Conservation (phyloP, 2,329 filamentous ascomycete genomes). For the Ophioceras dolichostomum region DNA sequence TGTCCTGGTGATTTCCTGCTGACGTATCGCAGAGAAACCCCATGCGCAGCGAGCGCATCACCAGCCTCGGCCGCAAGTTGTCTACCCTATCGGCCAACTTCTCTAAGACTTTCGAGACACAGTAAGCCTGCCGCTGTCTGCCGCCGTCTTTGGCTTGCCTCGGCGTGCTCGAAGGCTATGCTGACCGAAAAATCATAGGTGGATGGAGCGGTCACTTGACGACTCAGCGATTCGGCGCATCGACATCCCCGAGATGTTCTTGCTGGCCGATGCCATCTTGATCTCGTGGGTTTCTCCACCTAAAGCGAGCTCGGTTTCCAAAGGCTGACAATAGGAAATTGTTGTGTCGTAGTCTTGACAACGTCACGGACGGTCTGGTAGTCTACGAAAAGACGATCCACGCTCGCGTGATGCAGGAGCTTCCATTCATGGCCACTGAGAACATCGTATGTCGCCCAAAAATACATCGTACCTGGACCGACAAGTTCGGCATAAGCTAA, state of each 20-base stretch:
- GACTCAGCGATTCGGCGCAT: slow-evolving; percentile 61
- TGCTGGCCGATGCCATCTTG: slow-evolving; percentile 56
- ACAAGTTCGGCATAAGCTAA: slow-evolving; percentile 5
- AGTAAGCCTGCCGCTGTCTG: slow-evolving; percentile 22
- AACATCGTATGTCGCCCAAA: too few relatives aligned
- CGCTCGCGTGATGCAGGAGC: slow-evolving; percentile 56
- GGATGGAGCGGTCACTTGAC: slow-evolving; percentile 69
- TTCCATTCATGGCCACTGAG: slow-evolving; percentile 73
- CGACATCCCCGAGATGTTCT: slow-evolving; percentile 53
- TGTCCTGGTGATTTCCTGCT: slow-evolving; percentile 6
- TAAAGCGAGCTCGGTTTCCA: neutral
- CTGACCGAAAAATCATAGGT: neutral
- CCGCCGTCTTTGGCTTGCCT: neutral
- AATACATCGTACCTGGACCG: slow-evolving; percentile 6
- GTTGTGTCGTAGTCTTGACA: slow-evolving; percentile 33
- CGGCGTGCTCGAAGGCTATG: slow-evolving; percentile 15
- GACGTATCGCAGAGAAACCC: slow-evolving; percentile 8
- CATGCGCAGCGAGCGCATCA: slow-evolving; percentile 37
- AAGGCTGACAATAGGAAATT: neutral
- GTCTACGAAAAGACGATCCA: slow-evolving; percentile 67
- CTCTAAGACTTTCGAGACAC: slow-evolving; percentile 54
- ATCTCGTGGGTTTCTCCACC: slow-evolving; percentile 20
- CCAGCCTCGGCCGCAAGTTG: slow-evolving; percentile 25
- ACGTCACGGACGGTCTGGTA: slow-evolving; percentile 54
- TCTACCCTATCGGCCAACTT: slow-evolving; percentile 26